Conservation (phyloP, 495 filamentous ascomycete genomes). For the Clohesyomyces aquaticus region DNA sequence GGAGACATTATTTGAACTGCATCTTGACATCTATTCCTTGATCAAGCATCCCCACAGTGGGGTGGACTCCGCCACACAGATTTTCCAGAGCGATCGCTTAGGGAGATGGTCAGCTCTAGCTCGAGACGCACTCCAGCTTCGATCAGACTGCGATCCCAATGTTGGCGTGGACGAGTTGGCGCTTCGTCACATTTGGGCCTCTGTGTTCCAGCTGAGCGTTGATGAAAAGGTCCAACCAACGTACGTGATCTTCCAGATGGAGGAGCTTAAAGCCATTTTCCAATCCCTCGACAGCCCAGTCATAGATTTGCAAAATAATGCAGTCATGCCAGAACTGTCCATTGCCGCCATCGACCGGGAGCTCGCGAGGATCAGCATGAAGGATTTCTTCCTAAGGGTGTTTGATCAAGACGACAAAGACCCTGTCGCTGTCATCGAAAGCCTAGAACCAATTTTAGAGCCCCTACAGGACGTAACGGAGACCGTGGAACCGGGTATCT, state of each 20-base stretch:
- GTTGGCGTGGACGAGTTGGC: constrained; percentile 50
- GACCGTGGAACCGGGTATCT: constrained; percentile 9
- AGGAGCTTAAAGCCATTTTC: constrained; percentile 64
- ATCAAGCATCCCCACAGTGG: constrained; percentile 76
- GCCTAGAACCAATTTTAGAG: constrained; percentile 87
- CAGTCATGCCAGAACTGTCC: constrained; percentile 87
- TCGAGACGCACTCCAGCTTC: constrained; percentile 60
- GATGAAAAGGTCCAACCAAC: constrained; percentile 70
- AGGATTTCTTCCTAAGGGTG: constrained; percentile 91
- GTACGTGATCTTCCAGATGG: constrained; percentile 78
- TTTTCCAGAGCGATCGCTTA: constrained; percentile 69
- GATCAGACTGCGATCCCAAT: constrained; percentile 16
- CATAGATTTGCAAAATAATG: constrained; percentile 80
- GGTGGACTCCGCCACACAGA: constrained; percentile 60
- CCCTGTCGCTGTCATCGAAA: constrained; percentile 82
- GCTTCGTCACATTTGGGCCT: constrained; percentile 81
- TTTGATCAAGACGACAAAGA: constrained; percentile 70
- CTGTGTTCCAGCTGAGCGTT: constrained; percentile 73
- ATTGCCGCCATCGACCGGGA: constrained; percentile 79
- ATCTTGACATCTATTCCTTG: constrained; percentile 80
- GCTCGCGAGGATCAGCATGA: constrained; percentile 86
- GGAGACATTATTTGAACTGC: constrained; percentile 83
- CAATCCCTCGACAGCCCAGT: constrained; percentile 46
- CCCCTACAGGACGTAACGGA: constrained; percentile 37
- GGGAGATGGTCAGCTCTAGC: constrained; percentile 76